Percentiles rank a stretch among this genome's conserved stretches.
phyloP scores from a whole-genome alignment of 1,284 basidiomycete genomes.

The Mycosarcoma mackinlayi region DNA sequence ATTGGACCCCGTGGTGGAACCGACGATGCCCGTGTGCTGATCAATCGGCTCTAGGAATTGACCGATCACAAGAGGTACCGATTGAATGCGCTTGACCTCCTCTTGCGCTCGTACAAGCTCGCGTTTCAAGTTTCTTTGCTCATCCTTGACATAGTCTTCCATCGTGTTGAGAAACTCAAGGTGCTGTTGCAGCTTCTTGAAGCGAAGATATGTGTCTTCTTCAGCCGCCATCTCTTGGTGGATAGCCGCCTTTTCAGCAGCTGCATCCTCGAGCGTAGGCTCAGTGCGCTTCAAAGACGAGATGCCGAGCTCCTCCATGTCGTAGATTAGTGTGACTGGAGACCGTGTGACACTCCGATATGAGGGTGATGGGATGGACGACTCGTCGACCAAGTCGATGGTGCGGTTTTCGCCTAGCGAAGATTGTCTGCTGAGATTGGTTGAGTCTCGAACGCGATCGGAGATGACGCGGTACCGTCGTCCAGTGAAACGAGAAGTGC shows the following conservation, averaged over 20 bases:
- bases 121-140: conserved; percentile 96
- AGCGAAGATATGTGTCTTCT: conserved; percentile 64
- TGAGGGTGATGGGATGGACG: background rate
- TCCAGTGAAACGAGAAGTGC: too few species aligned
- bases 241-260: conserved; percentile 58
- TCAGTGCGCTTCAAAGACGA: conserved; percentile 47
- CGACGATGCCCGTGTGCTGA: conserved; percentile 96
- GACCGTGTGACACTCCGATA: background rate
- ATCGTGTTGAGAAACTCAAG: conserved; percentile 68
- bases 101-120: conserved; percentile 98
- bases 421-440: too few species aligned
- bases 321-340: background rate
- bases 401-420: too few species aligned
- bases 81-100: conserved; percentile 99
- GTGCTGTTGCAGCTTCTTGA: conserved; percentile 68
- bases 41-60: conserved; percentile 99
- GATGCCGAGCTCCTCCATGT: conserved; percentile 67
- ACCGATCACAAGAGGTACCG: conserved; percentile 98
- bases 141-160: conserved; percentile 92
- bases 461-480: too few species aligned
- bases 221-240: conserved; percentile 59
- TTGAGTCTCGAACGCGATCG: too few species aligned
- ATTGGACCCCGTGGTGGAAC: conserved; percentile 96
- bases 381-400: too few species aligned
- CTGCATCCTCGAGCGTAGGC: conserved; percentile 58